These are phyloP conservation scores for Haberlea rhodopensis DNA, from an alignment of 257 asterid genomes.

Conservation along the genomic window DNA sequence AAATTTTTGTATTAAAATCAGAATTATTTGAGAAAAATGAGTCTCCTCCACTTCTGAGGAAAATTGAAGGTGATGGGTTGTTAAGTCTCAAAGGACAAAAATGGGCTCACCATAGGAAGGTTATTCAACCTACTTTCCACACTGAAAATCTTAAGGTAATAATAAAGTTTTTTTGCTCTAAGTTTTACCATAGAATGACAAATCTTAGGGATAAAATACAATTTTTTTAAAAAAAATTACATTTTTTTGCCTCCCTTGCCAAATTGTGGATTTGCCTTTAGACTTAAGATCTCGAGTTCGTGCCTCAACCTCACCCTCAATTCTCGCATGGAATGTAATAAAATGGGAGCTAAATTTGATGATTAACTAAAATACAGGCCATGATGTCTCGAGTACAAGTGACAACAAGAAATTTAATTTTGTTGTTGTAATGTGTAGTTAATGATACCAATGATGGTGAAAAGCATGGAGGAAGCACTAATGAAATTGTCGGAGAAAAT, in stretches of 20 bases:
- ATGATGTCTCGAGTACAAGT: too few species aligned
- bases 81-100: conserved; percentile 74
- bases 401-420: too few species aligned
- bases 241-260: not conserved
- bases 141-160: conserved; percentile 79
- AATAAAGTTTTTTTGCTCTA: not conserved
- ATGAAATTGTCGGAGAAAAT: conserved; percentile 54
- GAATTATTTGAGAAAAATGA: conserved; percentile 81
- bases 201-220: not conserved
- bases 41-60: conserved; percentile 67
- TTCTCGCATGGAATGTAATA: too few species aligned
- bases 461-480: conserved; percentile 59
- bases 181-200: too few species aligned
- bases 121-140: conserved; percentile 75
- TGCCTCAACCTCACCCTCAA: too few species aligned
- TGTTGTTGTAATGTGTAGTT: conserved; percentile 33
- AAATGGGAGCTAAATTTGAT: too few species aligned
- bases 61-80: conserved; percentile 87
- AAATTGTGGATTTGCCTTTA: too few species aligned
- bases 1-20: conserved; percentile 62
- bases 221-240: too few species aligned
- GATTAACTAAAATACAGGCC: too few species aligned
- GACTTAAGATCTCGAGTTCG: too few species aligned
- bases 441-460: conserved; percentile 74
- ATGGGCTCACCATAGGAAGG: conserved; percentile 92